Evolutionary conservation across 2,329 filamentous ascomycete species (phyloP).

Genomic region (Talaromyces sp.): DNA sequence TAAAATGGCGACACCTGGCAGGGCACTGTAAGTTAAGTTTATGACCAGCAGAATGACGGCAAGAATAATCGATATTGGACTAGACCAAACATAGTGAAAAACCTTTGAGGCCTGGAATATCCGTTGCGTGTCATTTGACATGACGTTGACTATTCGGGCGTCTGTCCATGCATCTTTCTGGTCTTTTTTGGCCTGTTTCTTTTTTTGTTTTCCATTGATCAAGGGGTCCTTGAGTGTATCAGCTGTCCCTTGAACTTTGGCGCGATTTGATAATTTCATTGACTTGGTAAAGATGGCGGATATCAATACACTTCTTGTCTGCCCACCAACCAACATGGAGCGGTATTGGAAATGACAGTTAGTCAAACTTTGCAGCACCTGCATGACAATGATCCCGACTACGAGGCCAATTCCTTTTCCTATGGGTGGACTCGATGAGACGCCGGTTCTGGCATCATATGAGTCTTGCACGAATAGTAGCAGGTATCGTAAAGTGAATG

Average conservation of each 20-base stretch:
- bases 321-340: not conserved
- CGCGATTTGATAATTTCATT: not conserved
- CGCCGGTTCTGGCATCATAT: not conserved
- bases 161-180: not conserved
- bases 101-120: not conserved
- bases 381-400: not conserved
- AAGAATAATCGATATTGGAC: not conserved
- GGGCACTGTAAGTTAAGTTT: not conserved
- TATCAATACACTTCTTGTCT: not conserved
- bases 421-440: not conserved
- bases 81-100: not conserved
- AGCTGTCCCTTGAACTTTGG: not conserved
- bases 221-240: not conserved
- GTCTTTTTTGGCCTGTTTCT: not conserved
- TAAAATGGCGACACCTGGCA: not conserved
- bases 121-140: not conserved
- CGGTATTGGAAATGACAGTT: not conserved
- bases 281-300: not conserved
- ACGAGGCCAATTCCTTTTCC: not conserved
- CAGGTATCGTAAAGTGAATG: not conserved
- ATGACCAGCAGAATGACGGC: not conserved
- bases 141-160: not conserved
- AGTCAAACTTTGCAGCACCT: not conserved
- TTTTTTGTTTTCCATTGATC: not conserved
- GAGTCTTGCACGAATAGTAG: not conserved